A percentile compares a stretch with the other conserved stretches of the same genome.
Conservation (phyloP, 2,329 filamentous ascomycete species). For the Aspergillus aculeatinus region DNA sequence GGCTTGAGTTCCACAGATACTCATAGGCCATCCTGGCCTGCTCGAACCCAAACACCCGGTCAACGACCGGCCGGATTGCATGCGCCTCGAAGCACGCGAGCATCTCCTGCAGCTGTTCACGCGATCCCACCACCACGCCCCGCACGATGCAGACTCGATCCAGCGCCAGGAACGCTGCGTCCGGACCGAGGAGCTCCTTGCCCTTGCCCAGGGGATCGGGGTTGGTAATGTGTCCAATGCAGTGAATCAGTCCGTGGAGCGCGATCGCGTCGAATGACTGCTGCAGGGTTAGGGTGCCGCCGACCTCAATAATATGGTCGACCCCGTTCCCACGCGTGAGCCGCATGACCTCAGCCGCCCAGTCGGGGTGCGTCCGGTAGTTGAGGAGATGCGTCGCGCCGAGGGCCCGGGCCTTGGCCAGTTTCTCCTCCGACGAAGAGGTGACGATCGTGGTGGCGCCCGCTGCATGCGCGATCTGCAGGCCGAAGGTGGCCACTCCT, state of each 20-base stretch:
- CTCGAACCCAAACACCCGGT: constrained; percentile 51
- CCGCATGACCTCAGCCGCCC: constrained; percentile 43
- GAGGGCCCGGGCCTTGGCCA: constrained; percentile 12
- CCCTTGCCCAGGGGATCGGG: constrained; percentile 6
- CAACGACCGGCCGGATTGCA: constrained; percentile 22
- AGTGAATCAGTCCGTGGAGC: constrained; percentile 49
- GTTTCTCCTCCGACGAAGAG: constrained; percentile 19
- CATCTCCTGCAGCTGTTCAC: constrained; percentile 56
- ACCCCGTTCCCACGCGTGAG: constrained; percentile 51
- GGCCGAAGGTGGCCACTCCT: constrained; percentile 8
- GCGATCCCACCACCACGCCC: constrained; percentile 52
- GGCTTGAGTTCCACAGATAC: constrained; percentile 48
- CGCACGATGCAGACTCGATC: constrained; percentile 49
- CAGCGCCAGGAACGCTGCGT: constrained; percentile 29
- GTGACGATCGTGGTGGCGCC: constrained; percentile 15
- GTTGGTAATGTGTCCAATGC: constrained; percentile 37
- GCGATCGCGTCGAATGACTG: constrained; percentile 47
- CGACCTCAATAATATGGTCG: constrained; percentile 60
- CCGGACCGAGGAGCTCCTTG: constrained; percentile 1
- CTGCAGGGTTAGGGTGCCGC: constrained; percentile 55
- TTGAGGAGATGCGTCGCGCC: constrained; percentile 12
- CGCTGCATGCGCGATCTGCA: constrained; percentile 8
- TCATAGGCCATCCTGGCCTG: constrained; percentile 50
- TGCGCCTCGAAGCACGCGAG: constrained; percentile 52
- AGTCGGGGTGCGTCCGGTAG: constrained; percentile 9